Evolutionary conservation across 352 stramenopile species (phyloP), one percentile per base, ranked within the genome.

Genomic region (Albugo laibachii): DNA sequence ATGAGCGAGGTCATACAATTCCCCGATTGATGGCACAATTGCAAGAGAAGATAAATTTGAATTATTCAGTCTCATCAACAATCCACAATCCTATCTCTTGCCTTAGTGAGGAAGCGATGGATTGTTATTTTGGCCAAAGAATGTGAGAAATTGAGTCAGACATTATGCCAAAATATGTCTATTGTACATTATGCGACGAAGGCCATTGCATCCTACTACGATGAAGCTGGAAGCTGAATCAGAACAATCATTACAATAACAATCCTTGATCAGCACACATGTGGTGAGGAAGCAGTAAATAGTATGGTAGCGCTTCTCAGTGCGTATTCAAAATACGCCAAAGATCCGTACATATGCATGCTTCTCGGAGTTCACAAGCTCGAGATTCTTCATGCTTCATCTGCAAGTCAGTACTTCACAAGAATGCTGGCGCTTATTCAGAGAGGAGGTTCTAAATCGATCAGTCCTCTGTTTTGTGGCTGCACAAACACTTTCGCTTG

Each of bases 151-250:
- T 10, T 8, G 24, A 31, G 3, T 31, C 24, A 10, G 68, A 80
- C 42, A 56, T n/a, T 78, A 74, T 15, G 68, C 68, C 0, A 47
- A 78, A 39, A 54, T 80, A 6, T 69, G 61, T n/a, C 58, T 69
- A 31, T 40, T 78, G 16, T 63, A 80, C 18, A 36, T 63, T 8
- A 31, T 31, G 24, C 24, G 24, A 31, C 24, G 24, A 31, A 31
- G 24, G 8, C 24, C 24, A 31, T 31, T 31, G 24, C 24, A 31
- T 10, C 24, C 3, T 10, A 31, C 3, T 3, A 31, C 24, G 24
- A 31, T 8, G 24, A 31, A 31, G 24, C 24, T 8, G 8, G 8
- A 8, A 10, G 8, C 24, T 31, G 24, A 31, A 10, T 3, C 24
- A 8, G 24, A 31, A 31, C 3, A 31, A 10, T 31, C 8, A 31